Conservation (phyloP, 352 stramenopile species). For the Phytopythium helicoides region DNA sequence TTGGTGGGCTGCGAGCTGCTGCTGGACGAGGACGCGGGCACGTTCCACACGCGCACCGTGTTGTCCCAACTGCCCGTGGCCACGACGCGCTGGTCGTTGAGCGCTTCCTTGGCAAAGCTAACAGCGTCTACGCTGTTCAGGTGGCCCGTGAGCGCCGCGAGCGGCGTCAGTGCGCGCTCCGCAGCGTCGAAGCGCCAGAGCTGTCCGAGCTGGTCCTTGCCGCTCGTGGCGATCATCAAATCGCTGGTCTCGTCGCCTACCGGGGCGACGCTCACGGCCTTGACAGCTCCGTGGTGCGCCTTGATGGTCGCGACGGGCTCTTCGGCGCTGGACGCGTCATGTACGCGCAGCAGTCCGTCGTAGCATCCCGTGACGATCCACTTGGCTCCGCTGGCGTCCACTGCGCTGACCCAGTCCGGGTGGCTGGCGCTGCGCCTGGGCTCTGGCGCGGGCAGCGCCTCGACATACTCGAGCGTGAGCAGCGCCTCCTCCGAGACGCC, state of each 20-base stretch:
- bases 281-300: constrained; percentile 77
- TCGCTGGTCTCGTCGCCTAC: constrained; percentile 22
- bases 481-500: constrained; percentile 76
- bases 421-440: constrained; percentile 62
- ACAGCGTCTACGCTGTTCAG: constrained; percentile 82
- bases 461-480: constrained; percentile 88
- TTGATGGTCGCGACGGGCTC: constrained; percentile 62
- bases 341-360: constrained; percentile 81
- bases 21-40: constrained; percentile 6
- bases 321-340: constrained; percentile 41
- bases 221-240: constrained; percentile 68
- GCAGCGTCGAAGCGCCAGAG: constrained; percentile 52
- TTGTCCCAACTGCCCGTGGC: constrained; percentile 81
- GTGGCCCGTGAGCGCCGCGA: constrained; percentile 65
- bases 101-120: constrained; percentile 16
- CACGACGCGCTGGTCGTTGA: constrained; percentile 41
- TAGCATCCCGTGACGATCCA: constrained; percentile 85
- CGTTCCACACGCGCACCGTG: constrained; percentile 76
- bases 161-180: constrained; percentile 35
- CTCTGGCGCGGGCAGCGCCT: constrained; percentile 73
- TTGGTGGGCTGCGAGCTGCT: constrained; percentile 41
- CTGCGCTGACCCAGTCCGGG: constrained; percentile 87
- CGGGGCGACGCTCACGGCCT: constrained; percentile 41
- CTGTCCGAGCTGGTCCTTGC: constrained; percentile 76
- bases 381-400: constrained; percentile 32